Evolutionary conservation across 768 basidiomycete genomes (phyloP).

Genomic region (Roridomyces roridus): DNA sequence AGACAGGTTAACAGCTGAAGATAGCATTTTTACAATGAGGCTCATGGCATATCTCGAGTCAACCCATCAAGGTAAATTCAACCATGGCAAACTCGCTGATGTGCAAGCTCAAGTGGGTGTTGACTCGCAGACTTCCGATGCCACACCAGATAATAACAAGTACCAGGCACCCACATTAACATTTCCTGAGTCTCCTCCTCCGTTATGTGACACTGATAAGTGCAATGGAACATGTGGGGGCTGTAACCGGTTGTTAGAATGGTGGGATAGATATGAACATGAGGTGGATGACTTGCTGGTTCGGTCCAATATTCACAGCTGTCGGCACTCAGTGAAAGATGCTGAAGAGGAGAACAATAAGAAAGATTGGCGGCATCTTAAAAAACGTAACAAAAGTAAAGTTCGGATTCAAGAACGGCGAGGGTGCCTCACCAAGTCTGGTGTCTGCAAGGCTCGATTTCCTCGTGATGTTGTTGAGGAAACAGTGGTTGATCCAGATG

Average conservation of each 20-base stretch:
- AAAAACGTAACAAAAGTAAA: neutral
- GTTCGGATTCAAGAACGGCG: neutral
- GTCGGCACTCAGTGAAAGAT: neutral
- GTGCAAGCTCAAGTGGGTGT: neutral
- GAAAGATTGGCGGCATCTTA: neutral
- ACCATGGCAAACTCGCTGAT: conserved; percentile 24
- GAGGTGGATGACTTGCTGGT: conserved; percentile 26
- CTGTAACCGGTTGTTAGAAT: conserved; percentile 4
- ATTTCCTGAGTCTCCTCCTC: conserved; percentile 25
- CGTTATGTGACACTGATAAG: neutral
- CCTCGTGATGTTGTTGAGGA: conserved; percentile 17
- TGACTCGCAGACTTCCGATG: no score
- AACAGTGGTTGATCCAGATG: conserved; percentile 24
- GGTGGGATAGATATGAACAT: conserved; percentile 14
- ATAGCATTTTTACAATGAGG: neutral
- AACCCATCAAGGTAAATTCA: conserved; percentile 3
- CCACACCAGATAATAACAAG: neutral
- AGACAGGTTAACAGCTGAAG: conserved; percentile 1
- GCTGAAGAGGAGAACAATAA: neutral
- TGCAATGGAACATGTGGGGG: neutral
- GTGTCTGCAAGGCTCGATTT: conserved; percentile 29
- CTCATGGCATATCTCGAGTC: conserved; percentile 4
- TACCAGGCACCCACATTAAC: conserved; percentile 24
- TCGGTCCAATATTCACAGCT: conserved; percentile 26
- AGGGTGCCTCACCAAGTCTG: conserved; percentile 2